phyloP scores from a whole-genome alignment of 2,329 filamentous ascomycete genomes.

The Rosellinia necatrix region DNA sequence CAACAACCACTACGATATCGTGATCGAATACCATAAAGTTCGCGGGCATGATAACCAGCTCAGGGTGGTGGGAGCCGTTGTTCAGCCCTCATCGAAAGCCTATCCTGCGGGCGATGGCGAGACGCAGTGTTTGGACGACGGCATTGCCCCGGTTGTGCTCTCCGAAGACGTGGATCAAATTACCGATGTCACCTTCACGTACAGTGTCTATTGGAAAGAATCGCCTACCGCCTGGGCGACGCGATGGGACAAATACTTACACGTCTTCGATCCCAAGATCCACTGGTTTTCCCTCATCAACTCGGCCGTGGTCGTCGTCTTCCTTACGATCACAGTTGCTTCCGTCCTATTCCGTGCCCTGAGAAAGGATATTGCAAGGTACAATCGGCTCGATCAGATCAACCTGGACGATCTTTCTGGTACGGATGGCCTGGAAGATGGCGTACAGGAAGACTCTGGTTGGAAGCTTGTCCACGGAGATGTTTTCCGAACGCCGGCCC shows the following conservation, averaged over 20 bases:
- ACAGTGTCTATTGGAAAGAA: conserved; percentile 86
- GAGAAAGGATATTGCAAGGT: conserved; percentile 92
- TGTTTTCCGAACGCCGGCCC: conserved; percentile 87
- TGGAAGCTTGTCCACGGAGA: conserved; percentile 99
- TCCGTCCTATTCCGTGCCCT: conserved; percentile 89
- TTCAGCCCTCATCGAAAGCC: conserved; percentile 77
- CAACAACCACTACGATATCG: conserved; percentile 96
- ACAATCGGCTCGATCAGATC: conserved; percentile 92
- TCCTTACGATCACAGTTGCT: conserved; percentile 87
- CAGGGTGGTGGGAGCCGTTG: conserved; percentile 89
- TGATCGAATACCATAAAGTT: conserved; percentile 89
- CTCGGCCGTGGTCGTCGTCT: conserved; percentile 91
- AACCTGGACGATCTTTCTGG: conserved; percentile 87
- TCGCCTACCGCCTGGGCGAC: conserved; percentile 92
- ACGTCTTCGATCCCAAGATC: conserved; percentile 96
- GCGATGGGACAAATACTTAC: conserved; percentile 97
- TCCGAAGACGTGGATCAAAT: conserved; percentile 56
- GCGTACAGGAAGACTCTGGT: conserved; percentile 94
- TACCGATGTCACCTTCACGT: conserved; percentile 81
- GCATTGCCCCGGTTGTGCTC: conserved; percentile 63
- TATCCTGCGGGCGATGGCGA: conserved; percentile 51
- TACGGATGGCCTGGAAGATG: conserved; percentile 80
- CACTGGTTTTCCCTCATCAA: conserved; percentile 99
- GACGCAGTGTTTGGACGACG: conserved; percentile 65
- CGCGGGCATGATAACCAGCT: conserved; percentile 68